A percentile compares a stretch with the other conserved stretches of the same genome.
These are phyloP conservation scores for Xanthoconium stramineum DNA, from an alignment of 768 basidiomycete species.

Conservation along the genomic window DNA sequence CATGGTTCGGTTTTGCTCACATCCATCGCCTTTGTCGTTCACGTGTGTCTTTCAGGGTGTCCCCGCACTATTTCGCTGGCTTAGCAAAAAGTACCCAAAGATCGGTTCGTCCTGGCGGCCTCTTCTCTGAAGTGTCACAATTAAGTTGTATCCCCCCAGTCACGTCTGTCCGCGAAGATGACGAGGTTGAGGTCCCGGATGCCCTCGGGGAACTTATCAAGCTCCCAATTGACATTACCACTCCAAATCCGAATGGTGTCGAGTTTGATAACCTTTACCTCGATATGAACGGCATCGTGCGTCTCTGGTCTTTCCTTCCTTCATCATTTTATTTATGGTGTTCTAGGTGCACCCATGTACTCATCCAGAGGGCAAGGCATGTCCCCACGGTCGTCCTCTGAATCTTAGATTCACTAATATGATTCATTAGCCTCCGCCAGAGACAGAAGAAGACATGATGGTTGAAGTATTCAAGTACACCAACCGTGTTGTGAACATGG, in stretches of 20 bases:
- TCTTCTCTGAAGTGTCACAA: background rate
- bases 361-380: constrained; percentile 93
- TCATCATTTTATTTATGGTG: background rate
- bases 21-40: background rate
- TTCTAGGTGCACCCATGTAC: constrained; percentile 95
- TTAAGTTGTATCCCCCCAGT: constrained; percentile 40
- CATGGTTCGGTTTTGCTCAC: constrained; percentile 19
- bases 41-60: constrained; percentile 67
- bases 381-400: constrained; percentile 10
- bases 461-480: constrained; percentile 95
- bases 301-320: constrained; percentile 19
- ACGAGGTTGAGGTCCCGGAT: constrained; percentile 64
- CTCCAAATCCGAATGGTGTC: constrained; percentile 88
- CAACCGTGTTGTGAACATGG: constrained; percentile 95
- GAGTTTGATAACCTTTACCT: constrained; percentile 98
- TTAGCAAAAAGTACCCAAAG: constrained; percentile 98
- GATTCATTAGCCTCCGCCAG: constrained; percentile 74
- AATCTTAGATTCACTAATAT: background rate
- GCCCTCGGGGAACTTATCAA: constrained; percentile 63
- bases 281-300: constrained; percentile 98
- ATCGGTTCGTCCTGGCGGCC: constrained; percentile 57
- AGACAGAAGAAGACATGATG: constrained; percentile 99
- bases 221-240: constrained; percentile 75
- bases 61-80: constrained; percentile 96
- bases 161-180: constrained; percentile 79